Percentiles rank a stretch among this genome's conserved stretches.
phyloP scores from a whole-genome alignment of 148 eudicot genomes.

The Selenicereus undatus region DNA sequence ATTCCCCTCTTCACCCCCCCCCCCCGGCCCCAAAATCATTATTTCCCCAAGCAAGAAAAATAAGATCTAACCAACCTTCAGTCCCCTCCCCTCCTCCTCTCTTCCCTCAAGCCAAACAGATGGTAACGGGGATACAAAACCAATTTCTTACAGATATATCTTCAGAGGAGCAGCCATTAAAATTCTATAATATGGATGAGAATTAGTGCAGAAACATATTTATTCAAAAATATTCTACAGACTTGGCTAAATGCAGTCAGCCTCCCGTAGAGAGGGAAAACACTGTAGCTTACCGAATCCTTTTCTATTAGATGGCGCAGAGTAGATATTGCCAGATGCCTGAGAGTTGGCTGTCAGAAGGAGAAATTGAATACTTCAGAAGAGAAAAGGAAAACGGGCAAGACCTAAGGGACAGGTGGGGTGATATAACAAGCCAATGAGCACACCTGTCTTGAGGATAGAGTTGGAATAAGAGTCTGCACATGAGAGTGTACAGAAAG shows the following conservation, averaged over 20 bases:
- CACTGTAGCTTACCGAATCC: conserved; percentile 71
- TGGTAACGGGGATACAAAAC: neutral
- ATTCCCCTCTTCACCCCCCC: no score
- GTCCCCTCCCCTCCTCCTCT: no score
- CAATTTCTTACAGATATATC: neutral
- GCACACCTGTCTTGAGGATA: conserved; percentile 92
- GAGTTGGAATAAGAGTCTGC: conserved; percentile 85
- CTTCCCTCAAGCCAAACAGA: no score
- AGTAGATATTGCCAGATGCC: conserved; percentile 91
- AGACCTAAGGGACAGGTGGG: neutral
- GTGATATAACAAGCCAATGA: neutral
- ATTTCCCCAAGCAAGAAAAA: no score
- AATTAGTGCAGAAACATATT: neutral
- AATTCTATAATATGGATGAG: neutral
- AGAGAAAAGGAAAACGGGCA: neutral
- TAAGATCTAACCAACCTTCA: no score
- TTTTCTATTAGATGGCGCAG: conserved; percentile 95
- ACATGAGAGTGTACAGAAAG: conserved; percentile 89
- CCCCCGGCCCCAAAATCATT: no score
- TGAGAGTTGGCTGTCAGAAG: conserved; percentile 74
- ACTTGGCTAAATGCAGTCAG: neutral
- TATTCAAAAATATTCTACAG: neutral
- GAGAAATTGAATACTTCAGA: conserved; percentile 15
- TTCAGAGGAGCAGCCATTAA: neutral
- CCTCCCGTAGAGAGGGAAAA: neutral